A percentile compares a stretch with the other conserved stretches of the same genome.
phyloP scores from a whole-genome alignment of 2,329 filamentous ascomycete species.

The Herpomyces periplanetae region DNA sequence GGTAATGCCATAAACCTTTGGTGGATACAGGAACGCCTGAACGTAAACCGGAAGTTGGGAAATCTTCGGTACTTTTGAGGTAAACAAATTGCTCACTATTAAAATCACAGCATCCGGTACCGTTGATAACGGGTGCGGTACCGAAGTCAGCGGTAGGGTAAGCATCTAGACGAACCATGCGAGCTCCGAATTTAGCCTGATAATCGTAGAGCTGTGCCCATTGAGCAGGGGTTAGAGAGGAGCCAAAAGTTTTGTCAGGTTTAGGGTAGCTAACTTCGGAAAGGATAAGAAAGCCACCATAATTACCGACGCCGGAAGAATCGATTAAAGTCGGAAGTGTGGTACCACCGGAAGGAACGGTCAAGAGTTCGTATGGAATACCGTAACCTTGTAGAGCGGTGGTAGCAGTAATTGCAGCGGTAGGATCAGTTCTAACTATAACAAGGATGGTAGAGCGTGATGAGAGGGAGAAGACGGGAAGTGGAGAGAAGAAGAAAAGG shows the following conservation, averaged over 20 bases:
- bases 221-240: slow-evolving; percentile 15
- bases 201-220: slow-evolving; percentile 17
- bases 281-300: slow-evolving; percentile 16
- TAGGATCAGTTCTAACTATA: slow-evolving; percentile 14
- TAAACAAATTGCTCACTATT: slow-evolving; percentile 14
- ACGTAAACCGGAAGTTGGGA: slow-evolving; percentile 15
- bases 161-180: slow-evolving; percentile 19
- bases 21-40: slow-evolving; percentile 11
- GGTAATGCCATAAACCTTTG: slow-evolving; percentile 17
- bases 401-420: slow-evolving; percentile 11
- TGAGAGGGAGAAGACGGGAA: no score
- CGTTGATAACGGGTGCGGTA: slow-evolving; percentile 6
- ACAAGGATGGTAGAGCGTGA: slow-evolving; percentile 14
- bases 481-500: no score
- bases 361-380: slow-evolving; percentile 15
- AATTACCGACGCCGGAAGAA: slow-evolving; percentile 13
- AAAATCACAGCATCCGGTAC: slow-evolving; percentile 11
- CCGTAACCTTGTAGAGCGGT: slow-evolving; percentile 18
- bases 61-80: slow-evolving; percentile 14
- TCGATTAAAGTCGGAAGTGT: slow-evolving; percentile 14
- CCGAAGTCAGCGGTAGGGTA: slow-evolving; percentile 15
- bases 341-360: slow-evolving; percentile 14
- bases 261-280: slow-evolving; percentile 16
- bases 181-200: slow-evolving; percentile 16
- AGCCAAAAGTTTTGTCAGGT: slow-evolving; percentile 12